A percentile compares a stretch with the other conserved stretches of the same genome.
These are phyloP conservation scores for Penstemon newberryi DNA, from an alignment of 257 asterid species.

Conservation along the genomic window DNA sequence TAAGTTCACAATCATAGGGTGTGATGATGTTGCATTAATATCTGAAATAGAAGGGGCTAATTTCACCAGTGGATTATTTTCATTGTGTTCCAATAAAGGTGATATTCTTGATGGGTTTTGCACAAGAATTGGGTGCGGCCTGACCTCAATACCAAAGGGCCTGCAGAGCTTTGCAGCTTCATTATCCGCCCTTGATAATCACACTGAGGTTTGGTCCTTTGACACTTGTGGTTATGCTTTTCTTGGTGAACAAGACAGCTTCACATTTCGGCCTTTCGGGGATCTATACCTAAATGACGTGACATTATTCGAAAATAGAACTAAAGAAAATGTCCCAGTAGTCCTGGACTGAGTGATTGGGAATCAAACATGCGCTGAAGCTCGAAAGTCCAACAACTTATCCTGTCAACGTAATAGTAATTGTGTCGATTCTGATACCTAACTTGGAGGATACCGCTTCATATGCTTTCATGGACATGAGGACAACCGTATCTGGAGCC, in stretches of 20 bases:
- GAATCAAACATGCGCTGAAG: slow-evolving; percentile 27
- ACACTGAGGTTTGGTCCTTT: slow-evolving; percentile 25
- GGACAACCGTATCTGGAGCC: slow-evolving; percentile 42
- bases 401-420: slow-evolving; percentile 32
- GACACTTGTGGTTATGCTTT: slow-evolving; percentile 41
- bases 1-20: slow-evolving; percentile 42
- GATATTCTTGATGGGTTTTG: slow-evolving; percentile 35
- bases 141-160: slow-evolving; percentile 38
- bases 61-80: slow-evolving; percentile 31
- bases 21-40: slow-evolving; percentile 33
- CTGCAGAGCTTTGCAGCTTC: slow-evolving; percentile 8
- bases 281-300: slow-evolving; percentile 32
- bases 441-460: slow-evolving; percentile 41
- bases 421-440: slow-evolving; percentile 34
- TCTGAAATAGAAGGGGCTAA: slow-evolving; percentile 15
- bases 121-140: slow-evolving; percentile 47
- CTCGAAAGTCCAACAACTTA: slow-evolving; percentile 19
- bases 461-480: slow-evolving; percentile 33
- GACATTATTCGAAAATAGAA: slow-evolving; percentile 26
- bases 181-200: background rate
- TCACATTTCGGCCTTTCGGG: slow-evolving; percentile 23
- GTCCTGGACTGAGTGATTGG: slow-evolving; percentile 50
- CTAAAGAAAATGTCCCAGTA: slow-evolving; percentile 25
- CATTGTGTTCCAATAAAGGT: slow-evolving; percentile 25
- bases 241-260: slow-evolving; percentile 35